A percentile compares a stretch with the other conserved stretches of the same genome.
Conservation (phyloP, 1,284 basidiomycete genomes). For the Cronartium quercuum region DNA sequence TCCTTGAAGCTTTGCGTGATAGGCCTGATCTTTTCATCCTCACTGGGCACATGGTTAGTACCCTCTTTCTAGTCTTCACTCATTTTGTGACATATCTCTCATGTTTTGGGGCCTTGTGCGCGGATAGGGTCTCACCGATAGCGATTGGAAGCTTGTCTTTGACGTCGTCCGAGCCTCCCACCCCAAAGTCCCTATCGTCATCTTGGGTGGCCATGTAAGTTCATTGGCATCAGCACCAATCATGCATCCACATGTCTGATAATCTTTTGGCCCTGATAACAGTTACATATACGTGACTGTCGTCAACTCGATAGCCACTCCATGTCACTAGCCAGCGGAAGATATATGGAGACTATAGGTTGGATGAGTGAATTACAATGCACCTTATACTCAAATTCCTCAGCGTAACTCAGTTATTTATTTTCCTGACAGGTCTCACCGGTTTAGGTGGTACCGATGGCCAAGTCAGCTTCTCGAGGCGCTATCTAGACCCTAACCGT, state of each 20-base stretch:
- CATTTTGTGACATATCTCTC: conserved; percentile 53
- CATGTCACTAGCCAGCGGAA: conserved; percentile 69
- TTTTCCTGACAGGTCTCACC: conserved; percentile 39
- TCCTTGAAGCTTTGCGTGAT: conserved; percentile 67
- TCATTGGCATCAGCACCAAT: background rate
- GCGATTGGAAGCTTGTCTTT: conserved; percentile 64
- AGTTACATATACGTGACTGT: conserved; percentile 73
- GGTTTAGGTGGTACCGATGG: conserved; percentile 34
- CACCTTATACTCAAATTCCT: background rate
- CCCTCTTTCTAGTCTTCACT: background rate
- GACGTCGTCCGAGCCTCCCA: conserved; percentile 67
- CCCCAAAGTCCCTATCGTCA: conserved; percentile 65
- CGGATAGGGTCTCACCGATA: conserved; percentile 44
- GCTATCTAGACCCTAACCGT: conserved; percentile 68
- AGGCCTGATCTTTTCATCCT: conserved; percentile 75
- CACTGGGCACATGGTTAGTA: conserved; percentile 55
- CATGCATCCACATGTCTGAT: background rate
- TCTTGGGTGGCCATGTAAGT: conserved; percentile 60
- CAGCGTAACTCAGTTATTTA: background rate
- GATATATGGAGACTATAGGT: conserved; percentile 82
- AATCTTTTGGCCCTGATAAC: background rate
- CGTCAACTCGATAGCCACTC: conserved; percentile 60
- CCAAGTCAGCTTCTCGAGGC: conserved; percentile 60
- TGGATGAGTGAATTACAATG: conserved; percentile 45
- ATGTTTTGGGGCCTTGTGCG: conserved; percentile 26